Base-by-base conservation (phyloP, 2,329 filamentous ascomycete genomes). In the Sclerotinia subarctica region DNA sequence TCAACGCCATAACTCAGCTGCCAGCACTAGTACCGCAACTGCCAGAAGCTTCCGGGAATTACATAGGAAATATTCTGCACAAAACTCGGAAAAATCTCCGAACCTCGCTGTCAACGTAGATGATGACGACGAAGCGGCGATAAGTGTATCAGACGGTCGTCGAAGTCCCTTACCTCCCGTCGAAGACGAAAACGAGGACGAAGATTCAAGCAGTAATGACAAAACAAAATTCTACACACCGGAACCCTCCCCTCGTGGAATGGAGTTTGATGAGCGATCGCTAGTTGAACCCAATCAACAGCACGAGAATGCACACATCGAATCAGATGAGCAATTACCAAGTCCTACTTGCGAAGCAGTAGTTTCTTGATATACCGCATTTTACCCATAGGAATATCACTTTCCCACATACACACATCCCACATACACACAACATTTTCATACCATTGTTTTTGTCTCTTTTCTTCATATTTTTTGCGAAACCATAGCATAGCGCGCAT, bases 21-120 rank as follows among this genome's bases (percentile, higher is more conserved):
- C 88, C 26, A 91, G 88, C 72, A 83, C 83, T 19, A 90, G 87
- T 78, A 90, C 88, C 15, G 85, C 87, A 24, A 90, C 89, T 3
- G 87, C 87, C 1, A 81, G 84, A 73, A 91, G 88, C 73, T 89
- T 89, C 74, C 82, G 85, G 51, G 86, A 89, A 51, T 79, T 89
- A 44, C 85, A 88, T 73, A 87, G 86, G 72, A 88, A 85, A 75
- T 85, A 85, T 21, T 82, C 84, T 1, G 82, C 83, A 10, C 82
- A 85, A 66, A 79, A 81, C 38, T 79, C 81, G 54, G 81, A 79
- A 56, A 76, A 75, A 4, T 78, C 78, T 0, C 13, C 66, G 35
- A 54, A 44, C 35, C 65, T 67, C 26, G 57, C 69, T 51, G 51
- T 71, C 13, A 68, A 51, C 19, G 74, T 72, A 17, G 75, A 76